Base-by-base conservation (phyloP, 225 moss, liverwort and hornwort genomes). In the Ulota crispa region DNA sequence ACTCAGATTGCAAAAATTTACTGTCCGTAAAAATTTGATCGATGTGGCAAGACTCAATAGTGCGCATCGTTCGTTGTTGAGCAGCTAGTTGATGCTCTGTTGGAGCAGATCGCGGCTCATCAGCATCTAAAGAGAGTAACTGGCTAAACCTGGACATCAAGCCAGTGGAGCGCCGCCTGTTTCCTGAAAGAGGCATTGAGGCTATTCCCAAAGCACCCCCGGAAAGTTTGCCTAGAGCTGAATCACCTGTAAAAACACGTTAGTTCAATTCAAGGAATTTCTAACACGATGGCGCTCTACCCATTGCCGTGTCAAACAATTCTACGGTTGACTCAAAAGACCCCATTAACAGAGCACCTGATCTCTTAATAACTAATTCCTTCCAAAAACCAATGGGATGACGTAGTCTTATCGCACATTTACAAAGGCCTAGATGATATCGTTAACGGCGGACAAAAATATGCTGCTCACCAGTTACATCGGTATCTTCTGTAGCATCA, bases 111-210 rank as follows among this genome's bases (percentile, higher is more conserved):
- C 94, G 92, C 62, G 99, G 99, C 81, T 99, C 99, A 83, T 99
- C 99, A 14, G 92, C 90, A 66, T 99, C 99, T 68, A 99, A 83
- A 53, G 99, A 99, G 32, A 99, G 89, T n/a, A 99, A 87, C 92
- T 99, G 99, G 85, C 96, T 99, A 79, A 99, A 99, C 80, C 99
- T 90, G 85, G 96, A 96, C 99, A 99, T 99, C 81, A 99, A 92
- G 79, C 99, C 94, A 67, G 94, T 90, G 63, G 96, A 89, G 70
- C 96, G 93, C 61, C 99, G 94, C 64, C 99, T 90, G 53, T 88
- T 92, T 63, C 93, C 96, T 85, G 87, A 86, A 67, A 94, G 86
- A 50, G 99, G 99, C 82, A 93, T 85, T 57, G 94, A 78, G 59
- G 92, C 82, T 76, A 99, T 83, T 76, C 92, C 84, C 68, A 92